Evolutionary conservation across 805 yeast species (phyloP), one percentile per base, ranked within the genome.

Genomic region (Metschnikowia santaceciliae): DNA sequence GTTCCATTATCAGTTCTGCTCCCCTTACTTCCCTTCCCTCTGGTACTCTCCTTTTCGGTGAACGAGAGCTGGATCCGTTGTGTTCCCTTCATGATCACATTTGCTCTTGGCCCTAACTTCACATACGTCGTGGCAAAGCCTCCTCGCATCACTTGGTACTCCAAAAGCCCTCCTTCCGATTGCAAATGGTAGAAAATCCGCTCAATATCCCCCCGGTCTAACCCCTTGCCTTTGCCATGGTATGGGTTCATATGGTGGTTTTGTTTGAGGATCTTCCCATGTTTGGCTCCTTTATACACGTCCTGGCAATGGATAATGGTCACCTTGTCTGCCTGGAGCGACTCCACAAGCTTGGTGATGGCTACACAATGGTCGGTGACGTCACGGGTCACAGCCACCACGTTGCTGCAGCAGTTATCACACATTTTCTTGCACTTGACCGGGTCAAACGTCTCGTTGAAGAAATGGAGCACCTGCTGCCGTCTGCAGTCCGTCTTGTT

Each of bases 401-500:
- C 47, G 11, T 48, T 53, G n/a, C 55, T 56, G 49, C 61, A 60
- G 72, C 99, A 92, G 63, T 90, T 90, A 69, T 94, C 99, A 73
- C 99, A 94, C 54, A 82, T 78, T 52, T 81, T 80, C 13, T 72
- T 66, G 64, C 99, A 94, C 20, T 66, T 70, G 8, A 26, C 11
- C 30, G 86, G 75, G 53, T 88, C 81, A 63, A 92, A 91, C 5
- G 70, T 71, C 64, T 94, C 99, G 67, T 89, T 88, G 70, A 94
- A 94, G 63, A 91, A 94, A 47, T 88, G 92, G 47, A 94, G 73
- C 2, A 94, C 96, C 59, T 90, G 91, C 59, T 83, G 81, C 54
- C 98, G 77, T 49, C 99, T 80, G 65, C 99, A 94, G 65, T 91
- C 97, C 3, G 91, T 83, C 10, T 78, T 76, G 65, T 94, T 92